Base-by-base conservation (phyloP, 1,284 basidiomycete species). In the Boletus subluridellus region DNA sequence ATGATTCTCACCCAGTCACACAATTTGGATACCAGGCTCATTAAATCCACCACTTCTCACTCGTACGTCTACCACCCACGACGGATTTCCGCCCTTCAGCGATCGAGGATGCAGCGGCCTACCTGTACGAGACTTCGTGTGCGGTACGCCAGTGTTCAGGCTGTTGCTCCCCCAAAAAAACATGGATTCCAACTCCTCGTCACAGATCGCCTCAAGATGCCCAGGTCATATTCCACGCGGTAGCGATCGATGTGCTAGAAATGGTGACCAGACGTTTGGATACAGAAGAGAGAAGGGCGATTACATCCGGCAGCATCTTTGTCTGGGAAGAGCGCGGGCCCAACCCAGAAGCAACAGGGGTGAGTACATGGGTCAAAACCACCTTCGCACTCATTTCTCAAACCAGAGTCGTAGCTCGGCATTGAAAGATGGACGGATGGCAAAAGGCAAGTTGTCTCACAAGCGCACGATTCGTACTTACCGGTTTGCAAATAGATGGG, bases 341-440 rank as follows among this genome's bases (percentile, higher is more conserved):
- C 17, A 86, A 83, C 66, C 78, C 86, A 51, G 90, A 90, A 61
- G 75, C 78, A 47, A 79, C 81, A 69, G 79, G 88, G 71, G 88
- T 90, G 69, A 69, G 82, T 74, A 47, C 35, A n/a, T 50, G 12
- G 1, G 34, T 45, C 48, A 38, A 21, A 46, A 32, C 17, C 15
- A 41, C 32, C 17, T 24, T n/a, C 32, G 11, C 52, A 14, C 9
- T 32, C 35, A 2, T 53, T 34, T 53, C 54, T 66, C 39, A 65
- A 41, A 37, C 63, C 9, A 32, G n/a, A 28, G 1, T 35, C 47
- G 11, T 15, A 89, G 81, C 78, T 87, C 57, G 87, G 86, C 41
- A 89, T 91, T 44, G 87, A 90, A 69, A 80, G 89, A 50, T 90
- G 88, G 89, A 92, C 87, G 44, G 90, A 89, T 67, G 88, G 85